phyloP scores from a whole-genome alignment of 345 rosid genomes.

The Linum usitatissimum region DNA sequence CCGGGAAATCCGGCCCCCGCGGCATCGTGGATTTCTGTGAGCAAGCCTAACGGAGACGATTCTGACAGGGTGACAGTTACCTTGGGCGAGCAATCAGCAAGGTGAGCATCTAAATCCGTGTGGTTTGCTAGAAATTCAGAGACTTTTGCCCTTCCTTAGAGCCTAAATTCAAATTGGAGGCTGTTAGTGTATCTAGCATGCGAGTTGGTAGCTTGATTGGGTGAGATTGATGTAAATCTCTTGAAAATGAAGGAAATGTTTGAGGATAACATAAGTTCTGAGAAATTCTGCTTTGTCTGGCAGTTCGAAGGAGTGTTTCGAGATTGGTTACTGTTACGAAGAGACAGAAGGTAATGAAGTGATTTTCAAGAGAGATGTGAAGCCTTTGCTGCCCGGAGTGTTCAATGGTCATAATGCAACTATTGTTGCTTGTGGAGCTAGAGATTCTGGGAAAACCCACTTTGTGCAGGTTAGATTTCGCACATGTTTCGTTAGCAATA shows the following conservation, averaged over 20 bases:
- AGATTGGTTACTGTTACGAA: conserved; percentile 46
- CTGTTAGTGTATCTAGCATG: background rate
- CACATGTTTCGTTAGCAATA: background rate
- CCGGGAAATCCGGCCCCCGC: conserved; percentile 3
- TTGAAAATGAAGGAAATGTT: background rate
- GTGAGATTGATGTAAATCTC: background rate
- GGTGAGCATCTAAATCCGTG: conserved; percentile 18
- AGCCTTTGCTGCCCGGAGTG: conserved; percentile 38
- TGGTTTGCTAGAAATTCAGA: background rate
- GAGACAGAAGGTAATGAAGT: conserved; percentile 26
- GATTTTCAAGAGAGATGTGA: conserved; percentile 43
- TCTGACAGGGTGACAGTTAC: conserved; percentile 35
- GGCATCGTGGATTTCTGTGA: conserved; percentile 26
- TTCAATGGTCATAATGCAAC: conserved; percentile 47
- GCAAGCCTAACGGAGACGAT: conserved; percentile 34
- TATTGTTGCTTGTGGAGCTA: conserved; percentile 61
- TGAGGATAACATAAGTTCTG: background rate
- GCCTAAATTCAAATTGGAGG: background rate
- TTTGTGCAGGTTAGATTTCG: conserved; percentile 38
- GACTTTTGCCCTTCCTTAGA: background rate
- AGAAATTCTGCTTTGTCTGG: conserved; percentile 11
- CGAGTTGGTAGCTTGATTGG: background rate
- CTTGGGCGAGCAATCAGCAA: conserved; percentile 32
- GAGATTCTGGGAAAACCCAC: conserved; percentile 51
- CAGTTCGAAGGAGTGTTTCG: conserved; percentile 42